phyloP scores from a whole-genome alignment of 805 yeast genomes.

The Limtongozyma cylindracea region DNA sequence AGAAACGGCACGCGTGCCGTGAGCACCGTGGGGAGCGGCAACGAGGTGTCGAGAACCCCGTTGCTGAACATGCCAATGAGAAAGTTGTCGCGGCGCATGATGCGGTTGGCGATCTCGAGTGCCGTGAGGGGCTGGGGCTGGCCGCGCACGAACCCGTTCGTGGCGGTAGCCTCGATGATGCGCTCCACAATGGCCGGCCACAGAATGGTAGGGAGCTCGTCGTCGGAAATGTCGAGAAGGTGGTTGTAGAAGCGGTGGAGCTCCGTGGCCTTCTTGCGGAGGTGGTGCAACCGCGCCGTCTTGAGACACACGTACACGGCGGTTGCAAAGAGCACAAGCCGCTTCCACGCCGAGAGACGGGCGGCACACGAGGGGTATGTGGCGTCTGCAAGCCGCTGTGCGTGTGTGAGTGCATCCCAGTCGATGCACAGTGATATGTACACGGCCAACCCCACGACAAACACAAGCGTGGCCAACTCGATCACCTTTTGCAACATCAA shows the following conservation, averaged over 20 bases:
- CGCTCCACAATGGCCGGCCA: slow-evolving; percentile 76
- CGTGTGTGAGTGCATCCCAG: slow-evolving; percentile 12
- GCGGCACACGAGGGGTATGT: too few species aligned
- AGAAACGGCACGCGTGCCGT: slow-evolving; percentile 2
- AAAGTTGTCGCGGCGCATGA: slow-evolving; percentile 89
- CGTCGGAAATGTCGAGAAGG: slow-evolving; percentile 45
- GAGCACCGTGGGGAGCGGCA: slow-evolving; percentile 6
- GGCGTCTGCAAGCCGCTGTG: slow-evolving; percentile 35
- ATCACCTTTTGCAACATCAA: slow-evolving; percentile 40
- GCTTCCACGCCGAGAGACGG: too few species aligned
- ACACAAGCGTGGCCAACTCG: slow-evolving; percentile 51
- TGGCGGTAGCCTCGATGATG: slow-evolving; percentile 50
- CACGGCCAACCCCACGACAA: slow-evolving; percentile 80
- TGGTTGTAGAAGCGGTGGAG: slow-evolving; percentile 54
- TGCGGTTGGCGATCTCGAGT: slow-evolving; percentile 83
- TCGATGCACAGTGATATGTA: too few species aligned
- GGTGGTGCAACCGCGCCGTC: slow-evolving; percentile 27
- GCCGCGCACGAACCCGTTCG: slow-evolving; percentile 41
- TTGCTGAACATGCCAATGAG: slow-evolving; percentile 75
- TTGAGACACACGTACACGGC: slow-evolving; percentile 19
- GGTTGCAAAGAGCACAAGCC: slow-evolving; percentile 32
- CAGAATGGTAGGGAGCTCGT: slow-evolving; percentile 75
- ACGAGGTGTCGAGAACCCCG: slow-evolving; percentile 38
- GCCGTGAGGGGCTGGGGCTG: slow-evolving; percentile 31
- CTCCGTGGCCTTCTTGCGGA: slow-evolving; percentile 37